Conservation (phyloP, 306 rosid species). For the Leucaena leucocephala region DNA sequence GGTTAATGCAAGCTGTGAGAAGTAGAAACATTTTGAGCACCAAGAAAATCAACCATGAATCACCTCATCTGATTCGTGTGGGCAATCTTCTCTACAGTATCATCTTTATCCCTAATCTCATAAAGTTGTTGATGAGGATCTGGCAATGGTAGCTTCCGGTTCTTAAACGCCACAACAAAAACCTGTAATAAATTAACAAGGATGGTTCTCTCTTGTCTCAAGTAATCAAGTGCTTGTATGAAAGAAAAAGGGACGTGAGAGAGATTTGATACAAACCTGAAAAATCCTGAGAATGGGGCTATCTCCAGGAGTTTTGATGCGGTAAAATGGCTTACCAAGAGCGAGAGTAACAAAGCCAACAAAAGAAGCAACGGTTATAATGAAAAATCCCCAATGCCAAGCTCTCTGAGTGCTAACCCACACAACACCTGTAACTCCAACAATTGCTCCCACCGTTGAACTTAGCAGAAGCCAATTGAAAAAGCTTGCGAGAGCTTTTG, state of each 20-base stretch:
- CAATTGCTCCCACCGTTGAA: conserved; percentile 56
- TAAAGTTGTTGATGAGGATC: conserved; percentile 54
- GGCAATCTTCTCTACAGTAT: conserved; percentile 50
- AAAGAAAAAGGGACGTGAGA: background rate
- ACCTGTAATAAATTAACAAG: conserved; percentile 52
- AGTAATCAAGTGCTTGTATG: background rate
- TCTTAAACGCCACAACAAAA: conserved; percentile 68
- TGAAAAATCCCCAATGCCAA: conserved; percentile 80
- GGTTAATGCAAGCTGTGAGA: conserved; percentile 22
- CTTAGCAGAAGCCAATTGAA: conserved; percentile 74
- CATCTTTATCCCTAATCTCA: conserved; percentile 59
- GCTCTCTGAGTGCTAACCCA: conserved; percentile 58
- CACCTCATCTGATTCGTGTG: conserved; percentile 85
- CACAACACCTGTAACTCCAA: conserved; percentile 76
- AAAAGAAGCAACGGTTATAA: conserved; percentile 52
- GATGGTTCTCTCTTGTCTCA: background rate
- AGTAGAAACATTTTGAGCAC: conserved; percentile 10
- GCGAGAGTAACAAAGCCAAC: conserved; percentile 60
- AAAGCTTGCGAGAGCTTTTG: conserved; percentile 63
- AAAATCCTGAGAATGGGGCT: conserved; percentile 59
- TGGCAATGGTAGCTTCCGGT: conserved; percentile 56
- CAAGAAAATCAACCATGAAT: conserved; percentile 31
- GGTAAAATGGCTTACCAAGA: conserved; percentile 77
- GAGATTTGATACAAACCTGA: conserved; percentile 45
- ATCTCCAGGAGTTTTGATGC: conserved; percentile 54